Base-by-base conservation (phyloP, 73 alveolate species). In the Blepharisma japonicum region DNA sequence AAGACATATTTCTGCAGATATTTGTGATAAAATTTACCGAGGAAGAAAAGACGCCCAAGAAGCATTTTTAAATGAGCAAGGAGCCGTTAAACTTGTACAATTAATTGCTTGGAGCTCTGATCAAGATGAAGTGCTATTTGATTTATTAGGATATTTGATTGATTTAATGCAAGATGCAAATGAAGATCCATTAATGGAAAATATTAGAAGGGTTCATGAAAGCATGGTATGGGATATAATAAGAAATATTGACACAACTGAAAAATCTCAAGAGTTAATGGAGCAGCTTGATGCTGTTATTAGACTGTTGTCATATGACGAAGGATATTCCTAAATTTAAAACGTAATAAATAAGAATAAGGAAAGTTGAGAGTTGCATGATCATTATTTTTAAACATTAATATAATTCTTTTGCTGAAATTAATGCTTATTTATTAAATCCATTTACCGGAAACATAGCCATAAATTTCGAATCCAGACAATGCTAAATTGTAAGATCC, bases 381-480 rank as follows among this genome's bases (percentile, higher is more conserved):
- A n/a, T n/a, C n/a, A n/a, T n/a, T n/a, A n/a, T n/a, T n/a, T n/a
- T n/a, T n/a, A n/a, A n/a, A n/a, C n/a, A n/a, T n/a, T n/a, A n/a
- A n/a, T n/a, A n/a, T n/a, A n/a, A n/a, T n/a, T n/a, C n/a, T n/a
- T 32, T 32, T 32, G 42, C 42, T 32, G 3, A 32, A 32, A 32
- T 32, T 32, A 32, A 32, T 32, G 42, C 0, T 32, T 32, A 32
- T 32, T 32, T 3, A 32, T 32, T 32, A 32, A 32, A 32, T 32
- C 42, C 42, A 32, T 77, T 94, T 83, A 7, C 87, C 91, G 25
- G 79, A 68, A 9, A 86, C 92, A 71, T 80, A 89, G 20, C 99
- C 99, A 83, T 96, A 96, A 45, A 96, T 71, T 86, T 96, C 99
- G 70, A 96, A 84, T 11, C 98, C 96, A 61, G 95, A 80, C 47